A percentile compares a stretch with the other conserved stretches of the same genome.
phyloP scores from a whole-genome alignment of 2,329 filamentous ascomycete species.

The Dactylellina drechsleri region DNA sequence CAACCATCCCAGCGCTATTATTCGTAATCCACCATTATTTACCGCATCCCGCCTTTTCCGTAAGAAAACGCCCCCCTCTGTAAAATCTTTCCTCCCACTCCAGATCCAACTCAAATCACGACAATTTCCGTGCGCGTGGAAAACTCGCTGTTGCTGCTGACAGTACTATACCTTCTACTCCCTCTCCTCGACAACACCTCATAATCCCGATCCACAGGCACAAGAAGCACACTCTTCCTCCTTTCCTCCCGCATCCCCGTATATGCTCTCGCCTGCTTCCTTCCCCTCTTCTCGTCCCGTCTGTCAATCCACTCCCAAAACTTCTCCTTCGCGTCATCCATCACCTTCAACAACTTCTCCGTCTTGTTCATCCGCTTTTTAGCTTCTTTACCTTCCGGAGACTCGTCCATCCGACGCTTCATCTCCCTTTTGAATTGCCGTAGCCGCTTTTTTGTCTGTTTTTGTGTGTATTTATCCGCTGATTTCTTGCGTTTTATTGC shows the following conservation, averaged over 20 bases:
- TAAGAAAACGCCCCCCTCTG: no score
- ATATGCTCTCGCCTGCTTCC: conserved; percentile 16
- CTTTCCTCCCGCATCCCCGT: conserved; percentile 31
- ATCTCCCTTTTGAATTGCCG: conserved; percentile 26
- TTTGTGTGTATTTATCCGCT: conserved; percentile 32
- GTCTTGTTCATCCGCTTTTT: conserved; percentile 22
- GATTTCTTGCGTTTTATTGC: conserved; percentile 15
- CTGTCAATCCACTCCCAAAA: conserved; percentile 48
- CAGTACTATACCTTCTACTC: no score
- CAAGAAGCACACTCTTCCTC: conserved; percentile 32
- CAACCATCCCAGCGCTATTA: neutral
- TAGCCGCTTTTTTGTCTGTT: conserved; percentile 32
- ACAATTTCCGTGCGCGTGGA: no score
- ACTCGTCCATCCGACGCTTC: conserved; percentile 24
- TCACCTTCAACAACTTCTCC: conserved; percentile 27
- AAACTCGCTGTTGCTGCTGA: no score
- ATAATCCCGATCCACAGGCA: conserved; percentile 41
- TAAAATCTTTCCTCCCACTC: no score
- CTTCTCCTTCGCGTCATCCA: conserved; percentile 47
- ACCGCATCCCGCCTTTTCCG: no score
- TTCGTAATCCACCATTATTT: neutral
- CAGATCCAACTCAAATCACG: no score
- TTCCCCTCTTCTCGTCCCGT: conserved; percentile 28
- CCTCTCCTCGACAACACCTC: conserved; percentile 20
- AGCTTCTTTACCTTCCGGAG: conserved; percentile 21